Conservation (phyloP, 2,329 filamentous ascomycete species). For the Cytospora piceae region DNA sequence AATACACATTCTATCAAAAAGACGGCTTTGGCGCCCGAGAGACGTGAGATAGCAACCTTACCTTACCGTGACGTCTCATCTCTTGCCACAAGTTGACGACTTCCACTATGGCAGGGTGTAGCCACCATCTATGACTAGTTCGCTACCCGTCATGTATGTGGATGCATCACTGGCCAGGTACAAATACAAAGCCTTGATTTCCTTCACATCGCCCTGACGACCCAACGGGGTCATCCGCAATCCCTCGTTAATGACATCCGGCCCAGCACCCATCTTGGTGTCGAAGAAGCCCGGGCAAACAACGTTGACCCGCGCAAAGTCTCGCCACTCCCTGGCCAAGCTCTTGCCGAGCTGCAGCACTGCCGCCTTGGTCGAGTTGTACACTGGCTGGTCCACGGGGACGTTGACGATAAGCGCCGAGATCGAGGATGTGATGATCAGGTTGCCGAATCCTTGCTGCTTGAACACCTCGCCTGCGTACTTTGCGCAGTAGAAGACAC, state of each 20-base stretch:
- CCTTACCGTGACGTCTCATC: not conserved
- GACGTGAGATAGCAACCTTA: not conserved
- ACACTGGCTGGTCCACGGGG: conserved; percentile 57
- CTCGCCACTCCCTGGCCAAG: conserved; percentile 53
- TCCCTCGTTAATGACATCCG: conserved; percentile 48
- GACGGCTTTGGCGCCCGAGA: not conserved
- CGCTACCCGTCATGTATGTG: conserved; percentile 54
- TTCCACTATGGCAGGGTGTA: conserved; percentile 34
- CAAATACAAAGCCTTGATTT: conserved; percentile 64
- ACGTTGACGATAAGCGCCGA: conserved; percentile 56
- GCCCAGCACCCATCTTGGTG: conserved; percentile 57
- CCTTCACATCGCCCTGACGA: conserved; percentile 65
- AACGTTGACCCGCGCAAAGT: conserved; percentile 29
- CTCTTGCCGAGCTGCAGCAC: conserved; percentile 60
- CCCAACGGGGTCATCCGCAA: conserved; percentile 55
- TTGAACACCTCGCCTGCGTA: conserved; percentile 49
- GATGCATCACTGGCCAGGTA: conserved; percentile 57
- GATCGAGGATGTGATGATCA: conserved; percentile 58
- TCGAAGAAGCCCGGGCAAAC: conserved; percentile 49
- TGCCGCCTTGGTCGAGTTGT: conserved; percentile 60
- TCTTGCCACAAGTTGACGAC: not conserved
- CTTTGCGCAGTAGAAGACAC: conserved; percentile 50
- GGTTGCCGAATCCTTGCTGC: conserved; percentile 48
- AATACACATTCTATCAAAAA: not conserved
- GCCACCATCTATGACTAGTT: conserved; percentile 51